phyloP scores from a whole-genome alignment of 2,329 filamentous ascomycete genomes.

The Pestalotiopsis sp. region DNA sequence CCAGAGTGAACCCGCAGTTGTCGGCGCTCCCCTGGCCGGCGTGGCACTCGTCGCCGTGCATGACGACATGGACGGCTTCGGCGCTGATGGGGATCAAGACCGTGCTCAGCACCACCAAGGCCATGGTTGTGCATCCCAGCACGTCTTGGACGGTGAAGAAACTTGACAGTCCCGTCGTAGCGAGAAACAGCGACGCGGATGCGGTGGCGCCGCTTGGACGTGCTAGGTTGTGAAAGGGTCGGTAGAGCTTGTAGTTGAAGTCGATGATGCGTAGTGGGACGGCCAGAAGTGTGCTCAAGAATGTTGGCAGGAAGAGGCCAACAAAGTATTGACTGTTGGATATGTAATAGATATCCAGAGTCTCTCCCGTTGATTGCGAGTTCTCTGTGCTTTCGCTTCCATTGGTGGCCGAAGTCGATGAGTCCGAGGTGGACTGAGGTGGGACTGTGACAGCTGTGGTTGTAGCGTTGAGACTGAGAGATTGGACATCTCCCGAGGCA shows the following conservation, averaged over 20 bases:
- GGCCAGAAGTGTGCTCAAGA: constrained; percentile 21
- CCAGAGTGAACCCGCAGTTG: constrained; percentile 32
- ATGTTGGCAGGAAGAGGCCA: constrained; percentile 22
- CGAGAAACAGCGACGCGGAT: constrained; percentile 29
- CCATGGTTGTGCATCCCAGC: constrained; percentile 25
- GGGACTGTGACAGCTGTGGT: no score
- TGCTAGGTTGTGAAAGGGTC: constrained; percentile 38
- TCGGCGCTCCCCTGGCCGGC: constrained; percentile 19
- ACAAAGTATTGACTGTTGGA: constrained; percentile 23
- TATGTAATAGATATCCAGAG: constrained; percentile 8
- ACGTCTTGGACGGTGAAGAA: constrained; percentile 22
- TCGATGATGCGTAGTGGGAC: constrained; percentile 23
- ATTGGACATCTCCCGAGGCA: no score
- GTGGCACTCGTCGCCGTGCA: constrained; percentile 27
- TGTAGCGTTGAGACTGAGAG: no score
- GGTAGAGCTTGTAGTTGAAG: constrained; percentile 25
- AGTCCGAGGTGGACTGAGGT: no score
- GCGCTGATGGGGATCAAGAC: constrained; percentile 30
- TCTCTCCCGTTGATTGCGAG: no score
- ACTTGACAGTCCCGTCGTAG: constrained; percentile 23
- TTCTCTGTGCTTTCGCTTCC: background rate
- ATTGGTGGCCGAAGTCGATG: background rate
- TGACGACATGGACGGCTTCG: constrained; percentile 28
- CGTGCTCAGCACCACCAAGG: constrained; percentile 24
- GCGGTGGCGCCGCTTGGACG: constrained; percentile 28